Conservation (phyloP, 2,329 filamentous ascomycete genomes). For the Coniochaeta pulveracea region DNA sequence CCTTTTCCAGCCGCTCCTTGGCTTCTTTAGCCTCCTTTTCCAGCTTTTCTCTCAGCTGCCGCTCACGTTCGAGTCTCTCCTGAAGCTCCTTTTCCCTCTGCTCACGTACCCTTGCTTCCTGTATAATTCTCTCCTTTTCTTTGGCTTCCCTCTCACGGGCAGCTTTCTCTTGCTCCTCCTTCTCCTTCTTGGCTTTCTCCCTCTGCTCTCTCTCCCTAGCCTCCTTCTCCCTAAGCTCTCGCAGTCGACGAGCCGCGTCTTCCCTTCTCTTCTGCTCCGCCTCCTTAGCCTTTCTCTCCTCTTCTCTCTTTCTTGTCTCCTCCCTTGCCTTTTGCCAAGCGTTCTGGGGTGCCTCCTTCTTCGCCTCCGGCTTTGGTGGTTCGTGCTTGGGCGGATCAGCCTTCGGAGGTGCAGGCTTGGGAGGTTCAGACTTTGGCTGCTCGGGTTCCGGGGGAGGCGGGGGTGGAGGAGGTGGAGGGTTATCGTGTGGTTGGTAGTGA, state of each 20-base stretch:
- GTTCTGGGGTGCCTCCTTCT: slow-evolving; percentile 27
- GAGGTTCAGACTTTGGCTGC: slow-evolving; percentile 16
- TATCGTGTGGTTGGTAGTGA: not conserved
- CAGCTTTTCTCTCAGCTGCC: slow-evolving; percentile 13
- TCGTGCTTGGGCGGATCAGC: slow-evolving; percentile 12
- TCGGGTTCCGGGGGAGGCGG: slow-evolving; percentile 14
- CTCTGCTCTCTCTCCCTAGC: slow-evolving; percentile 22
- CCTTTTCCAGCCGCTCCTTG: slow-evolving; percentile 16
- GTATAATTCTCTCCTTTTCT: slow-evolving; percentile 22
- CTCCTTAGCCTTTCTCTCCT: slow-evolving; percentile 49
- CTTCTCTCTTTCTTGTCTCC: slow-evolving; percentile 51
- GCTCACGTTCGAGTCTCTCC: slow-evolving; percentile 20
- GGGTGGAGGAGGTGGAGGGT: slow-evolving; percentile 10
- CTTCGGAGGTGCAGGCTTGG: slow-evolving; percentile 28
- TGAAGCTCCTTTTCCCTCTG: slow-evolving; percentile 8
- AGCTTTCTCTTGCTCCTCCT: slow-evolving; percentile 18
- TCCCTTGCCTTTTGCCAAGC: slow-evolving; percentile 61
- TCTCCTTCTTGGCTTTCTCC: slow-evolving; percentile 19
- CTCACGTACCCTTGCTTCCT: slow-evolving; percentile 14
- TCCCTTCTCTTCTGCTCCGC: slow-evolving; percentile 50
- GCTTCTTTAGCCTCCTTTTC: slow-evolving; percentile 2
- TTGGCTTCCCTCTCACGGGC: slow-evolving; percentile 27
- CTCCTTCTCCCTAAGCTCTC: slow-evolving; percentile 22
- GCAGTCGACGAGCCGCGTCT: slow-evolving; percentile 39
- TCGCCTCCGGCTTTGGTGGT: slow-evolving; percentile 16